Evolutionary conservation across 2,329 filamentous ascomycete species (phyloP).

Genomic region (Calonectria leucothoes): DNA sequence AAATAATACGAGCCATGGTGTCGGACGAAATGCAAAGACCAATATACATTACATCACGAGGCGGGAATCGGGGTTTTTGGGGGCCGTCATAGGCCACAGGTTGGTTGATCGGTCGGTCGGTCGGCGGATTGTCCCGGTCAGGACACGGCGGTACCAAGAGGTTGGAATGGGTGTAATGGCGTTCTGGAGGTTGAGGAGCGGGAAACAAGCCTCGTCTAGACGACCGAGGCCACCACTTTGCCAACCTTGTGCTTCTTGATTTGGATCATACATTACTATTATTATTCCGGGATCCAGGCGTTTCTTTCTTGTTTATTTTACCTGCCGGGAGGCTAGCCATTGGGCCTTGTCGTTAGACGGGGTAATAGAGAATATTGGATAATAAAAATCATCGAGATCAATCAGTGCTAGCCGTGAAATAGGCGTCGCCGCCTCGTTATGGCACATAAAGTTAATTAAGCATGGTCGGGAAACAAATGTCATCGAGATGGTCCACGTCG

Average conservation of each 20-base stretch:
- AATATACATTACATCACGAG: background rate
- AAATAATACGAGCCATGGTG: background rate
- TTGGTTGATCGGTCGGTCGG: conserved; percentile 14
- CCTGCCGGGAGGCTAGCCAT: conserved; percentile 12
- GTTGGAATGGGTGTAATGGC: conserved; percentile 27
- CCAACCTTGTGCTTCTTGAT: conserved; percentile 31
- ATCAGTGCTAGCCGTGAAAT: background rate
- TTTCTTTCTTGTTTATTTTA: conserved; percentile 24
- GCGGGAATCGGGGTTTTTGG: conserved; percentile 4
- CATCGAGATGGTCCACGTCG: conserved; percentile 23
- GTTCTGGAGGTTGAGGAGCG: conserved; percentile 31
- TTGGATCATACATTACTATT: conserved; percentile 17
- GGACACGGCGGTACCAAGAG: conserved; percentile 11
- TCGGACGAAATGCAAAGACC: background rate
- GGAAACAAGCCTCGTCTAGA: conserved; percentile 22
- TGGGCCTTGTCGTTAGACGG: conserved; percentile 12
- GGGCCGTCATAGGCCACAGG: background rate
- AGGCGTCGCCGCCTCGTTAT: background rate
- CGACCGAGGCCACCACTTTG: conserved; percentile 21
- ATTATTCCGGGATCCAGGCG: conserved; percentile 28
- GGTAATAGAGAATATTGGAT: conserved; percentile 20
- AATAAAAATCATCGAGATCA: conserved; percentile 16
- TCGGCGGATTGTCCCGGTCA: conserved; percentile 16
- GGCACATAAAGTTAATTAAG: conserved; percentile 3
- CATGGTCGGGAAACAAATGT: conserved; percentile 26